Evolutionary conservation across 768 basidiomycete species (phyloP).

Genomic region (Plicaturopsis crispa): DNA sequence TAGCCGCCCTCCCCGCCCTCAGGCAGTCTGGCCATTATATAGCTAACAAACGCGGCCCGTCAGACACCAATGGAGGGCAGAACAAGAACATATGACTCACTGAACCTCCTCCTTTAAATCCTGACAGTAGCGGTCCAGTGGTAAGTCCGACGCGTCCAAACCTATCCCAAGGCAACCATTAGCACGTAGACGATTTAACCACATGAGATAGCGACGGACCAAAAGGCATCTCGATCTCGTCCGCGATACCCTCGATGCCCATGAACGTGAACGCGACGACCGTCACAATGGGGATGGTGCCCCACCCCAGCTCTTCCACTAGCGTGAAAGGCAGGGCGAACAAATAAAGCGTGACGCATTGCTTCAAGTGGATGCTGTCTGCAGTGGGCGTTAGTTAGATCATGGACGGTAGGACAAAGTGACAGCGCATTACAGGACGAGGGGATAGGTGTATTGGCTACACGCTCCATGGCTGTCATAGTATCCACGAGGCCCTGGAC

Average conservation of each 20-base stretch:
- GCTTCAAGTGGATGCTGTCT: slow-evolving; percentile 90
- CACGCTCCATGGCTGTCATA: slow-evolving; percentile 82
- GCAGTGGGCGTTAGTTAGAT: slow-evolving; percentile 10
- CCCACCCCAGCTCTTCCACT: slow-evolving; percentile 77
- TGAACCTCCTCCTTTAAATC: slow-evolving; percentile 82
- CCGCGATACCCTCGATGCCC: slow-evolving; percentile 94
- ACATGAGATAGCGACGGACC: slow-evolving; percentile 34
- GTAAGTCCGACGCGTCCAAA: slow-evolving; percentile 1
- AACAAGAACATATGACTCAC: slow-evolving; percentile 32
- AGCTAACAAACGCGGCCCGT: slow-evolving; percentile 31
- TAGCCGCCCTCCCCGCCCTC: slow-evolving; percentile 68
- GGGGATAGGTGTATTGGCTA: slow-evolving; percentile 83
- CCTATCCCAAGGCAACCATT: neutral
- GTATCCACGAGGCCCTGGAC: slow-evolving; percentile 81
- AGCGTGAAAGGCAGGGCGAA: slow-evolving; percentile 87
- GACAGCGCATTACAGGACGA: slow-evolving; percentile 46
- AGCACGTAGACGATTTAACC: no score
- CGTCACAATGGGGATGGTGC: slow-evolving; percentile 78
- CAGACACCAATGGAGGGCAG: slow-evolving; percentile 1
- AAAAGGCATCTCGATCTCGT: slow-evolving; percentile 94
- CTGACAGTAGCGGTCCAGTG: slow-evolving; percentile 71
- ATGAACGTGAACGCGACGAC: slow-evolving; percentile 87
- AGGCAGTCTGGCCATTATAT: slow-evolving; percentile 60
- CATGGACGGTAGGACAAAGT: slow-evolving; percentile 1
- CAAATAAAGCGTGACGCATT: slow-evolving; percentile 90